phyloP scores from a whole-genome alignment of 192 early-diverging fungal species.

The Kappamyces sp. region DNA sequence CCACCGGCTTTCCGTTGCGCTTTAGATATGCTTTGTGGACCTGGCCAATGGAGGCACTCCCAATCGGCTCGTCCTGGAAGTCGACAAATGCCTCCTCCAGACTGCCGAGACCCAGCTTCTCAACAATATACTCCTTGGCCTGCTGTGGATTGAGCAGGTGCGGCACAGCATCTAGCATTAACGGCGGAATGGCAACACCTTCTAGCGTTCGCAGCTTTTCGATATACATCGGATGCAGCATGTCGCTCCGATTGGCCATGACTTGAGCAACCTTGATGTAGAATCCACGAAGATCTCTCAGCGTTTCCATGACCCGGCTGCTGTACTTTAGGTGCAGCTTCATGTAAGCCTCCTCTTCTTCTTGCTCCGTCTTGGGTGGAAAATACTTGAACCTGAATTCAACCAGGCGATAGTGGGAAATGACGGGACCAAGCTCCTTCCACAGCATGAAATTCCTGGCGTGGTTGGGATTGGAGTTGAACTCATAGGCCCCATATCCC shows the following conservation, averaged over 20 bases:
- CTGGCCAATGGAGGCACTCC: slow-evolving; percentile 27
- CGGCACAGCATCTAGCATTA: slow-evolving; percentile 9
- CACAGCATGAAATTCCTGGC: neutral
- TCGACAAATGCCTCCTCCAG: slow-evolving; percentile 18
- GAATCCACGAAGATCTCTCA: slow-evolving; percentile 23
- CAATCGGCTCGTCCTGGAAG: slow-evolving; percentile 23
- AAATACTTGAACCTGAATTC: neutral
- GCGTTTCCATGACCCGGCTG: slow-evolving; percentile 9
- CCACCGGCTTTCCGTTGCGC: slow-evolving; percentile 17
- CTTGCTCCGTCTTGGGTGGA: neutral
- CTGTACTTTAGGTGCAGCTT: slow-evolving; percentile 19
- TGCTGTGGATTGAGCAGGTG: neutral
- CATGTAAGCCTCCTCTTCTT: slow-evolving; percentile 7
- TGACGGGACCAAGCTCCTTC: neutral
- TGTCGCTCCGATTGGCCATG: slow-evolving; percentile 17
- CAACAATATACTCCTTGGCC: slow-evolving; percentile 11
- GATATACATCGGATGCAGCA: slow-evolving; percentile 20
- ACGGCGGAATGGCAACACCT: slow-evolving; percentile 14
- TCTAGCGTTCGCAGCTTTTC: slow-evolving; percentile 19
- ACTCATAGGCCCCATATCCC: neutral
- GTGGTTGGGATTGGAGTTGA: neutral
- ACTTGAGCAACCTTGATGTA: slow-evolving; percentile 33
- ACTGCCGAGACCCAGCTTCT: slow-evolving; percentile 8
- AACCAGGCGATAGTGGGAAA: neutral
- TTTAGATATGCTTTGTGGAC: slow-evolving; percentile 24